These are phyloP conservation scores for Sugiyamaella americana DNA, from an alignment of 805 yeast genomes.

Conservation along the genomic window DNA sequence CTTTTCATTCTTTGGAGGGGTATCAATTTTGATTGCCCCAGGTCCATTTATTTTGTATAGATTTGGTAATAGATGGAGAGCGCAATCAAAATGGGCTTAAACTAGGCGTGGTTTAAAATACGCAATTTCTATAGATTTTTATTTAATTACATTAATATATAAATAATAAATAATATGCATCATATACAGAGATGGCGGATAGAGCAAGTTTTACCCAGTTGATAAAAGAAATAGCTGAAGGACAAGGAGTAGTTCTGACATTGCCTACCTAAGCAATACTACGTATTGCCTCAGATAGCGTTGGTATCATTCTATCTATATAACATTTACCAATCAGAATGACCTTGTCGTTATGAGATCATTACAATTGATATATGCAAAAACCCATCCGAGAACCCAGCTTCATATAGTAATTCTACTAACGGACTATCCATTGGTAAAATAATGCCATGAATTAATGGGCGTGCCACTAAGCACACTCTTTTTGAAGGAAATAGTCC, in stretches of 20 bases:
- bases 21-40: conserved; percentile 9
- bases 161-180: too few relatives aligned
- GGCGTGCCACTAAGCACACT: conserved; percentile 35
- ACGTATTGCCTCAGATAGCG: too few relatives aligned
- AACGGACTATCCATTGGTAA: conserved; percentile 43
- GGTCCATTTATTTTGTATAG: conserved; percentile 13
- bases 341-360: conserved; percentile 22
- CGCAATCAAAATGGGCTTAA: conserved; percentile 10
- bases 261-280: too few relatives aligned
- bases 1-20: conserved; percentile 13
- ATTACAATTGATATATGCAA: conserved; percentile 48
- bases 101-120: too few relatives aligned
- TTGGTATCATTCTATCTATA: too few relatives aligned
- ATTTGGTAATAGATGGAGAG: conserved; percentile 10
- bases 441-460: conserved; percentile 51
- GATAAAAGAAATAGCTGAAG: too few relatives aligned
- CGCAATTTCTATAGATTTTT: too few relatives aligned
- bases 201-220: too few relatives aligned
- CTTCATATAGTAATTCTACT: conserved; percentile 39
- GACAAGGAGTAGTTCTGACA: too few relatives aligned
- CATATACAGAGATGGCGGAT: too few relatives aligned
- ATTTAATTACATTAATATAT: too few relatives aligned
- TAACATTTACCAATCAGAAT: too few relatives aligned
- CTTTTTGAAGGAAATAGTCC: conserved; percentile 41
- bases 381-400: conserved; percentile 58